Evolutionary conservation across 108 stramenopile genomes (phyloP), one percentile per base, ranked within the genome.

Genomic region (Epithemia pelagica): DNA sequence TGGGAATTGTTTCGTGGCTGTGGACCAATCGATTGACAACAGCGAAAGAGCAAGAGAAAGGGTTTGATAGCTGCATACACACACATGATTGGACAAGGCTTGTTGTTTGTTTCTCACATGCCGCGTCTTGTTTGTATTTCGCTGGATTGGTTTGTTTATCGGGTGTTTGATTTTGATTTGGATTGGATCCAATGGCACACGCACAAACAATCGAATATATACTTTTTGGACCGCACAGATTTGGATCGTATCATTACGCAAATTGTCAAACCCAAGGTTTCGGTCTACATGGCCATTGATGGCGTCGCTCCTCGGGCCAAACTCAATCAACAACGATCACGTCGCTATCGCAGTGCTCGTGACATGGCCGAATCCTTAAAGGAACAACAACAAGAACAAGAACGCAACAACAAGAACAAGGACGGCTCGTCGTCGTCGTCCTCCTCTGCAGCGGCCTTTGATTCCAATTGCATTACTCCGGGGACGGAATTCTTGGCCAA

Each of bases 391-490:
- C 61, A 74, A 31, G 71, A 82, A 66, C 54, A 72, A 32, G 37
- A 46, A 5, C 5, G 37, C 37, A 46, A 46, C 37, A 70, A 73
- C n/a, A 27, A 62, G 15, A 46, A 46, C 37, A 46, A 46, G 37
- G 15, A 5, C 5, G 10, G 5, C 15, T 46, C 37, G 37, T n/a
- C n/a, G n/a, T n/a, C n/a, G n/a, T n/a, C n/a, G n/a, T n/a, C n/a
- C n/a, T n/a, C n/a, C n/a, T n/a, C n/a, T n/a, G n/a, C n/a, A n/a
- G 37, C 37, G 37, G 69, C 76, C 19, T 99, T 99, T 63, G 99
- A 99, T 88, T 96, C 96, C 33, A 99, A 99, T 78, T 98, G 92
- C 74, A 99, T 99, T 74, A 99, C 99, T 55, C 99, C 99, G 3
- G 99, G 99, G 37, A 99, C 99, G 1, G 96, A 94, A 57, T 99